A percentile compares a stretch with the other conserved stretches of the same genome.
Conservation (phyloP, 1,284 basidiomycete species). For the Puccinia horiana region DNA sequence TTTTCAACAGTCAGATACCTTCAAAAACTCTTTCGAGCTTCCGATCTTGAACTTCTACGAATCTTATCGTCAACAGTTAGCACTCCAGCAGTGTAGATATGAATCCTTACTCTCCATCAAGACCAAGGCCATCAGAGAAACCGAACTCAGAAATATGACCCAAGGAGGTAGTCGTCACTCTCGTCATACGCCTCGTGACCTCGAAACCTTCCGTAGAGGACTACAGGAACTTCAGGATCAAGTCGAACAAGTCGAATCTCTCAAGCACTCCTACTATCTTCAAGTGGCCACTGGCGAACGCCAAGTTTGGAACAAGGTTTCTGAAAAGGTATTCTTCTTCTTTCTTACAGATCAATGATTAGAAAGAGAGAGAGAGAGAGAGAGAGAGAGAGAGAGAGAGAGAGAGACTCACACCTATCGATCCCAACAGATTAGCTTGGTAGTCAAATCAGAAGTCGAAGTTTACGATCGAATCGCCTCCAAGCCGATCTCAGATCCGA, state of each 20-base stretch:
- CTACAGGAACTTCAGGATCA: constrained; percentile 54
- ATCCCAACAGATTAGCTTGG: constrained; percentile 50
- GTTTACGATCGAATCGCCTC: constrained; percentile 58
- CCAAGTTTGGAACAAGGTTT: constrained; percentile 53
- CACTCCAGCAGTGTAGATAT: constrained; percentile 53
- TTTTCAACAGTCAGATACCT: constrained; percentile 52
- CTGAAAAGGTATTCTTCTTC: constrained; percentile 51
- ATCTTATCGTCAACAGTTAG: constrained; percentile 51
- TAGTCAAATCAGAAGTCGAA: constrained; percentile 54
- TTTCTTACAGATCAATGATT: not conserved
- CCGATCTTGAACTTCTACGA: constrained; percentile 53
- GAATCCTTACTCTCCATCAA: constrained; percentile 52
- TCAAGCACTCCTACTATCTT: constrained; percentile 54
- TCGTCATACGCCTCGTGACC: constrained; percentile 49
- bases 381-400: not conserved
- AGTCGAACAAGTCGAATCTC: constrained; percentile 53
- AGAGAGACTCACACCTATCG: not conserved
- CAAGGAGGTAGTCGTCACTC: constrained; percentile 51
- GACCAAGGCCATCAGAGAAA: constrained; percentile 54
- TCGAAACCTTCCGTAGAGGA: constrained; percentile 54
- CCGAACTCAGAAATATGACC: constrained; percentile 53
- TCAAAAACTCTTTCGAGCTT: constrained; percentile 54
- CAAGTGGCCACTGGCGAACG: constrained; percentile 52
- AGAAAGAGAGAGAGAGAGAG: not conserved
- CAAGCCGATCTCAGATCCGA: constrained; percentile 59